phyloP scores from a whole-genome alignment of 306 rosid species.

The Morella rubra region DNA sequence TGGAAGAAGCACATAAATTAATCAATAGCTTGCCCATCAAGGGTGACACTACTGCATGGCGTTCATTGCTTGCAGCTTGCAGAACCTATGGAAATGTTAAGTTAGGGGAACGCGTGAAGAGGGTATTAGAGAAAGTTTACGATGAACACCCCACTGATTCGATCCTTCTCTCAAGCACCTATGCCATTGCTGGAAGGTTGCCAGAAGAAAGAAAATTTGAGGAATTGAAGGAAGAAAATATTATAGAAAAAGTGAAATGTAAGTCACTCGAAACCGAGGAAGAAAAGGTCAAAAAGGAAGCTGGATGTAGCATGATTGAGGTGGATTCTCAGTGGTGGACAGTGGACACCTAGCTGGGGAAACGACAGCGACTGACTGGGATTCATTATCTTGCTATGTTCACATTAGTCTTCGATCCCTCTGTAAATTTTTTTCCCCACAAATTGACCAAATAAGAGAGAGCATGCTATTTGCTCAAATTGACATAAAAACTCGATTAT shows the following conservation, averaged over 20 bases:
- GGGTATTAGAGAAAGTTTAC: conserved; percentile 38
- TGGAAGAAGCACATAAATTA: conserved; percentile 60
- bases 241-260: conserved; percentile 18
- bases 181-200: conserved; percentile 66
- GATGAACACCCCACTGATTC: conserved; percentile 64
- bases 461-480: too few species aligned
- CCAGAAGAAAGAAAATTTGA: conserved; percentile 38
- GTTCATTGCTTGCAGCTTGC: conserved; percentile 67
- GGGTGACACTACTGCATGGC: conserved; percentile 69
- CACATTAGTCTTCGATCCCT: too few species aligned
- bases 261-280: conserved; percentile 15
- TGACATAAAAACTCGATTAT: too few species aligned
- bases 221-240: conserved; percentile 37
- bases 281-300: conserved; percentile 47
- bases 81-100: conserved; percentile 57
- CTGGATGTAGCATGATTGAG: conserved; percentile 61
- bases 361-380: neutral
- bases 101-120: conserved; percentile 53
- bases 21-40: conserved; percentile 55
- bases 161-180: conserved; percentile 61
- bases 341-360: conserved; percentile 9
- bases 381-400: neutral
- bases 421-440: too few species aligned
- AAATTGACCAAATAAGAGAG: too few species aligned
- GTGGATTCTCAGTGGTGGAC: conserved; percentile 29